Percentiles rank a stretch among this genome's conserved stretches.
These are phyloP conservation scores for Anaeramoeba flamelloides DNA, from an alignment of 78 protist genomes.

Conservation along the genomic window DNA sequence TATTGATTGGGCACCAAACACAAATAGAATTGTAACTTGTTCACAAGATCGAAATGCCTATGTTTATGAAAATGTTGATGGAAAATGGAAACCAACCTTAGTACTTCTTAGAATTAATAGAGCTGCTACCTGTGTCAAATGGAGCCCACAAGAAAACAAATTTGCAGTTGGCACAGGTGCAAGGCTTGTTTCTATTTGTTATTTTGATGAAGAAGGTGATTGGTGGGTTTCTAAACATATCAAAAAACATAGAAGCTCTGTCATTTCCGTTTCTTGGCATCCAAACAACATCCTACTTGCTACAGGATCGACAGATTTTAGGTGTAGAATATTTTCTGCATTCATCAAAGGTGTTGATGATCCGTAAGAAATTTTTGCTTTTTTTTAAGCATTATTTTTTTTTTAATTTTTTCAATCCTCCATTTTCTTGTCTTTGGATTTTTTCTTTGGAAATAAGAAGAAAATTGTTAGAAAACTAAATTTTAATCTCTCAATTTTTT, in stretches of 20 bases:
- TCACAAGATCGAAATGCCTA: constrained; percentile 87
- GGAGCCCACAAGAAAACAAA: constrained; percentile 68
- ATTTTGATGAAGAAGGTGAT: constrained; percentile 69
- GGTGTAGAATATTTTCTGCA: constrained; percentile 46
- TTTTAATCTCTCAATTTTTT: no score
- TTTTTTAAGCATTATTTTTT: no score
- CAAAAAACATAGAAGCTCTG: constrained; percentile 51
- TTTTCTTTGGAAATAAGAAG: no score
- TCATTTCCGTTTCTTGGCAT: constrained; percentile 63
- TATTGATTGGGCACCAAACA: constrained; percentile 70
- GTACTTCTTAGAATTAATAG: constrained; percentile 68
- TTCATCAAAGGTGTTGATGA: constrained; percentile 53
- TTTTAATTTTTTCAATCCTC: no score
- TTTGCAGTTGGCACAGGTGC: constrained; percentile 76
- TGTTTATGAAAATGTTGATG: constrained; percentile 29
- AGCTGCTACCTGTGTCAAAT: constrained; percentile 65
- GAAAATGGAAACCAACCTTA: constrained; percentile 66
- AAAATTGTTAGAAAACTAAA: no score
- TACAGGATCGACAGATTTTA: constrained; percentile 49
- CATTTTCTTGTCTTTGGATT: no score
- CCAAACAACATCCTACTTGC: constrained; percentile 58
- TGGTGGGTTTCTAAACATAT: constrained; percentile 82
- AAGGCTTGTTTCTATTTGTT: constrained; percentile 55
- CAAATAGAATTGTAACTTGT: constrained; percentile 64
- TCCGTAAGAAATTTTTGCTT: no score